Conservation (phyloP, 192 early-diverging fungal genomes). For the Coemansia sp. region DNA sequence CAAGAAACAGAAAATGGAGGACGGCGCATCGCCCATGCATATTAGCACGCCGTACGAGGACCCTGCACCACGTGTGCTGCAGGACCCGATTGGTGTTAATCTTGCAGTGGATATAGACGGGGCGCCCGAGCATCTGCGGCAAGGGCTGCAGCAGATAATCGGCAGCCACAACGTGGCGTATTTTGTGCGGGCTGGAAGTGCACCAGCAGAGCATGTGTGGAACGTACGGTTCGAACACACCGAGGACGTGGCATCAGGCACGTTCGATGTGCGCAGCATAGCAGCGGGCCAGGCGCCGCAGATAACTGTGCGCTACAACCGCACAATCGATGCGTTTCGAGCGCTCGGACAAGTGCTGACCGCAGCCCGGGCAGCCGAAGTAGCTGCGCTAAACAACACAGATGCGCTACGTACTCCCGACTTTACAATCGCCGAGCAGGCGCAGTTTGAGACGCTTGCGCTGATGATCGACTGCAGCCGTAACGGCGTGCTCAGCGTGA, state of each 20-base stretch:
- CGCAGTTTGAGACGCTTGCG: conserved; percentile 73
- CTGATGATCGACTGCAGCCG: conserved; percentile 87
- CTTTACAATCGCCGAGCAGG: conserved; percentile 59
- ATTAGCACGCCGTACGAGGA: conserved; percentile 29
- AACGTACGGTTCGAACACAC: conserved; percentile 32
- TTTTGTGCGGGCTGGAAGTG: conserved; percentile 14
- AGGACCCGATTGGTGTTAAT: conserved; percentile 32
- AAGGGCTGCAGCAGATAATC: conserved; percentile 34
- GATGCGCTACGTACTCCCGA: conserved; percentile 22
- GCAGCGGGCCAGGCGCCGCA: not conserved
- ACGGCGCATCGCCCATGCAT: conserved; percentile 39
- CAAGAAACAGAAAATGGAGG: conserved; percentile 39
- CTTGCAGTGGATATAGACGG: conserved; percentile 24
- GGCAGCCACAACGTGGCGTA: conserved; percentile 35
- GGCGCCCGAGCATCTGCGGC: conserved; percentile 34
- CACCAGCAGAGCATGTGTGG: conserved; percentile 17
- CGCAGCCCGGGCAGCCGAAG: conserved; percentile 54
- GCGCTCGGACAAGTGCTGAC: conserved; percentile 69
- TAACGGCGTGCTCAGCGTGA: conserved; percentile 66
- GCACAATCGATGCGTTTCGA: conserved; percentile 62
- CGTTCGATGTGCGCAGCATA: conserved; percentile 19
- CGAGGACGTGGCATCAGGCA: conserved; percentile 10
- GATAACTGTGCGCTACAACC: conserved; percentile 30
- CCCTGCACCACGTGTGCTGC: conserved; percentile 16
- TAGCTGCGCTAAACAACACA: conserved; percentile 13